Base-by-base conservation (phyloP, 768 basidiomycete genomes). In the Tylopilus cervinicoccineus region DNA sequence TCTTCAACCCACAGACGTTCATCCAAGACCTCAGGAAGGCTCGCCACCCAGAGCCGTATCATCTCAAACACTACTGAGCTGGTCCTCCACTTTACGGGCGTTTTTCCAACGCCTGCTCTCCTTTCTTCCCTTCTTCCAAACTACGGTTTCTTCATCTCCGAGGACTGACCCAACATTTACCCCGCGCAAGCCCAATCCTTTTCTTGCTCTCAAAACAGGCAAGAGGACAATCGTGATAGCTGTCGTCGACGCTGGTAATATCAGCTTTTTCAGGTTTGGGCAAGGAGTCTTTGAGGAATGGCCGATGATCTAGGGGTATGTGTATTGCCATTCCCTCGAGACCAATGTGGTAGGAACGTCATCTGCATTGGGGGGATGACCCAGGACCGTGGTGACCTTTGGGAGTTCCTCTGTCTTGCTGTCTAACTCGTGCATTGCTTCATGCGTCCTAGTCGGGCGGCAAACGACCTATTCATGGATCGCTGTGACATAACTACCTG, bases 231-330 rank as follows among this genome's bases (percentile, higher is more conserved):
- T 94, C 44, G 74, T 97, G 28, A 78, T 98, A 40, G 94, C 93
- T 2, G 90, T 79, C 2, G 93, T 94, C 5, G 93, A 96, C 67
- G 77, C 81, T 2, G 92, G 94, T 9, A 91, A 78, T 53, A 85
- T 85, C 36, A 87, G 88, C 55, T 94, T 96, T 73, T 88, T 92
- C 69, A 74, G 88, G 45, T 93, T 97, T 55, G 84, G 86, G 7
- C 77, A 93, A 60, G 89, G 91, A 0, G 81, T 75, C 9, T 97
- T 98, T 64, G 82, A 79, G 45, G 88, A 92, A 57, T 85, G 86
- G 80, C 84, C 89, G 0, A 88, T 93, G 83, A 31, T 45, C 16
- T 65, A 62, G 49, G 5, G 22, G 19, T 40, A 14, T 29, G 5
- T 9, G 5, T 12, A 0, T 23, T 43, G 1, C 17, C 3, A 17